Evolutionary conservation across 345 rosid species (phyloP), one percentile per base, ranked within the genome.

Genomic region (Aquilaria sinensis): DNA sequence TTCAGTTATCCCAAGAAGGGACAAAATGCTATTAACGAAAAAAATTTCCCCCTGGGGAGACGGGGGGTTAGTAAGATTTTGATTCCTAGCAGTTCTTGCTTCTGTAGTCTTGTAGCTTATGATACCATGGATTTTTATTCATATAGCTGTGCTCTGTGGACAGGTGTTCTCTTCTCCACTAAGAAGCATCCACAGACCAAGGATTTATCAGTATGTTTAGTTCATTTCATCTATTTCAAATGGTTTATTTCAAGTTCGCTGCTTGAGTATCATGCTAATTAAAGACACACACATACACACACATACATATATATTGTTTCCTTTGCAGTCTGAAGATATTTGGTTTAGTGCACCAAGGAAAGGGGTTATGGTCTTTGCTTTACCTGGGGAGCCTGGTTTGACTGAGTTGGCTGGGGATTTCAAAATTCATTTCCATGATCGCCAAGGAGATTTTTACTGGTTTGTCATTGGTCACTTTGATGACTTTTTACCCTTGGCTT

Each of bases 361-460:
- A 80, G 96, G 96, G 58, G 81, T 89, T 54, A 84, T 86, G 91
- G 93, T 89, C 69, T 89, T 89, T 77, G 89, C 96, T 60, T 46
- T 89, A 71, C 96, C 96, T 0, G 96, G 96, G 66, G 93, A 89
- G 65, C 96, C 96, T 2, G 96, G 96, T 71, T 73, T 89, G 61
- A 72, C 96, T 15, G 86, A 89, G 75, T 71, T 89, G 61, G 74
- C 80, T 60, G 93, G 96, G 29, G 96, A 89, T 72, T 86, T 89
- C 68, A 89, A 86, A 77, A 79, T 89, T 69, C 96, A 86, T 61
- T 89, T 89, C 70, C 93, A 89, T 63, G 96, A 86, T 61, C 88
- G 92, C 54, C 96, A 89, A 78, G 96, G 96, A 83, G 96, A 89
- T 71, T 89, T 89, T 70, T 89, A 84, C 89, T 86, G 91, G 96